phyloP scores from a whole-genome alignment of 2,329 filamentous ascomycete species.

The Neobulgaria alba region DNA sequence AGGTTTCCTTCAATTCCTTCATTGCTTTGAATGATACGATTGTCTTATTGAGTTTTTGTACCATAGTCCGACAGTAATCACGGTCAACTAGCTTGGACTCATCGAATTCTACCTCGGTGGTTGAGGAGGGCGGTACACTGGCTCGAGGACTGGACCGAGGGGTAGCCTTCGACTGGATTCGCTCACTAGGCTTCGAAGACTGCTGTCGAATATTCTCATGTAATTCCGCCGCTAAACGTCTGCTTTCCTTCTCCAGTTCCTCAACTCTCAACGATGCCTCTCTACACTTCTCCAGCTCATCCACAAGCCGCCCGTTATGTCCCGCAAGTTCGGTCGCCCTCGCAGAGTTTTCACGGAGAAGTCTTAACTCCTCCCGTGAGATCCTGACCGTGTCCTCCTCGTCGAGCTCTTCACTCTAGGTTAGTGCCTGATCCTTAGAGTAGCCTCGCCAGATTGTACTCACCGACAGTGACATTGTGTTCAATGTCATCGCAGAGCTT shows the following conservation, averaged over 20 bases:
- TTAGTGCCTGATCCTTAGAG: not conserved
- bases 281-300: conserved; percentile 16
- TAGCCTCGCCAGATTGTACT: not conserved
- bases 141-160: not conserved
- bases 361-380: conserved; percentile 12
- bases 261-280: conserved; percentile 8
- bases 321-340: conserved; percentile 11
- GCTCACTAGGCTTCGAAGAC: conserved; percentile 1
- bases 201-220: conserved; percentile 8
- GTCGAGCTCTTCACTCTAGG: conserved; percentile 14
- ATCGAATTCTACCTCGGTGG: conserved; percentile 2
- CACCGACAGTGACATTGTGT: conserved; percentile 19
- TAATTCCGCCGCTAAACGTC: conserved; percentile 13
- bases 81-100: conserved; percentile 2
- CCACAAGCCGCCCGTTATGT: conserved; percentile 11
- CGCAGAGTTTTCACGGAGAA: conserved; percentile 9
- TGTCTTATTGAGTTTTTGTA: conserved; percentile 17
- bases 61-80: conserved; percentile 11
- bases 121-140: conserved; percentile 9
- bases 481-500: conserved; percentile 19
- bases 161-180: not conserved
- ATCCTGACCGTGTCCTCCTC: conserved; percentile 10
- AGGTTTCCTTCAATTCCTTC: conserved; percentile 8
- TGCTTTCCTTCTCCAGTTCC: conserved; percentile 35
- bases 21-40: conserved; percentile 8